phyloP scores from a whole-genome alignment of 306 rosid species.

The Pterocarpus santalinus region DNA sequence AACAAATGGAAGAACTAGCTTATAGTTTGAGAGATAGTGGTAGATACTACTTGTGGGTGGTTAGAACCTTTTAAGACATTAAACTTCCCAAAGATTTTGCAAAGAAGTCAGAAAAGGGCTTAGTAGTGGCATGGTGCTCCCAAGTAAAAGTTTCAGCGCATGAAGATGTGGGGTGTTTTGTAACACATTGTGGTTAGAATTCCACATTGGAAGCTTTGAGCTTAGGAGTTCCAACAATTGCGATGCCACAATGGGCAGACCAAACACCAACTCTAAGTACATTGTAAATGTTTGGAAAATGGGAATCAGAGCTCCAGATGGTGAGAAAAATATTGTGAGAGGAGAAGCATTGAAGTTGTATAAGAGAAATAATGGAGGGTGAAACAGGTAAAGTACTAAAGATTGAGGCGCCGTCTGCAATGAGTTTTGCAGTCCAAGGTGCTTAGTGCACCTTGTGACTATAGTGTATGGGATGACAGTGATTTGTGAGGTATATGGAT shows the following conservation, averaged over 20 bases:
- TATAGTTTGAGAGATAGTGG: not conserved
- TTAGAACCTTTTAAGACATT: not conserved
- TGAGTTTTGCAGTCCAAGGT: too few species aligned
- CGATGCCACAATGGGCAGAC: constrained; percentile 36
- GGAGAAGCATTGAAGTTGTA: constrained; percentile 18
- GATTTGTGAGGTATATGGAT: too few species aligned
- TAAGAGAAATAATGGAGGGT: constrained; percentile 17
- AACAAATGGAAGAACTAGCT: too few species aligned
- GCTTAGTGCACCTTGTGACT: too few species aligned
- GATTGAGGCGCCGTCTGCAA: too few species aligned
- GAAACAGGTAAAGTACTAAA: not conserved
- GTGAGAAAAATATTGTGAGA: constrained; percentile 21
- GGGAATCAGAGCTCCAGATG: constrained; percentile 29
- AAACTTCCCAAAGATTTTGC: constrained; percentile 32
- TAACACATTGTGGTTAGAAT: constrained; percentile 48
- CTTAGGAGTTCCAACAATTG: constrained; percentile 43
- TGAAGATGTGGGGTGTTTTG: constrained; percentile 33
- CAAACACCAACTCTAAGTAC: constrained; percentile 19
- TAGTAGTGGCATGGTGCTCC: constrained; percentile 42
- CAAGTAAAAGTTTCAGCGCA: constrained; percentile 40
- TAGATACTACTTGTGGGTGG: not conserved
- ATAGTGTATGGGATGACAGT: too few species aligned
- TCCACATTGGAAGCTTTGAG: constrained; percentile 40
- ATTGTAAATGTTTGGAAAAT: constrained; percentile 38
- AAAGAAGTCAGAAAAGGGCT: constrained; percentile 10